Evolutionary conservation across 116 monocot genomes (phyloP), one percentile per base, ranked within the genome.

Genomic region (Cymodocea nodosa): DNA sequence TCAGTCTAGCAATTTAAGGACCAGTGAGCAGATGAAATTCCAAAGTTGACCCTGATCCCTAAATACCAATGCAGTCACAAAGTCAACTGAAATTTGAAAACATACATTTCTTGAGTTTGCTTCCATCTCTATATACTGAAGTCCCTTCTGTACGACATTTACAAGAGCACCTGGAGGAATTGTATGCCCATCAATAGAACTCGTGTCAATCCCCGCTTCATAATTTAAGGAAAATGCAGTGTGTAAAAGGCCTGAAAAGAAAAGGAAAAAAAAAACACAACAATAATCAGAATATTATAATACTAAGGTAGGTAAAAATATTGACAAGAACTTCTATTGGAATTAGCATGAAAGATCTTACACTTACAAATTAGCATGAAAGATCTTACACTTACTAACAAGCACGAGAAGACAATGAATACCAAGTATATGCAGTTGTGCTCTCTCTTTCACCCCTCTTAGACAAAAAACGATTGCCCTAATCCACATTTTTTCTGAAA

Each of bases 101-200:
- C n/a, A 34, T 52, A 52, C n/a, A 17, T 44, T 23, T 9, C 71
- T 76, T 54, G 83, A 67, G 68, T 93, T 93, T 58, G 89, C 93
- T 74, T 93, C 93, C 68, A 93, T 51, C 62, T 93, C 93, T 60
- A 87, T 74, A 68, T 87, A 92, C 10, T 85, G 92, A 64, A 92
- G 80, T 16, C 92, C 92, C 69, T 87, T 92, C 58, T 93, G 93
- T 36, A 93, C 85, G 72, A 87, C 73, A 11, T 83, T 93, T 56
- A 93, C 74, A 70, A 93, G 89, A 67, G 93, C 83, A 62, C 85
- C 93, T 14, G 83, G 90, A 50, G 94, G 94, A 73, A 94, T 74
- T 54, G 74, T 52, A 78, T 90, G 80, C 10, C 90, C 90, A 81
- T 94, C 86, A 71, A 89, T 86, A 52, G 68, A 64, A 56, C 71